A percentile compares a stretch with the other conserved stretches of the same genome.
phyloP scores from a whole-genome alignment of 768 basidiomycete species.

The Mycena capillaripes region DNA sequence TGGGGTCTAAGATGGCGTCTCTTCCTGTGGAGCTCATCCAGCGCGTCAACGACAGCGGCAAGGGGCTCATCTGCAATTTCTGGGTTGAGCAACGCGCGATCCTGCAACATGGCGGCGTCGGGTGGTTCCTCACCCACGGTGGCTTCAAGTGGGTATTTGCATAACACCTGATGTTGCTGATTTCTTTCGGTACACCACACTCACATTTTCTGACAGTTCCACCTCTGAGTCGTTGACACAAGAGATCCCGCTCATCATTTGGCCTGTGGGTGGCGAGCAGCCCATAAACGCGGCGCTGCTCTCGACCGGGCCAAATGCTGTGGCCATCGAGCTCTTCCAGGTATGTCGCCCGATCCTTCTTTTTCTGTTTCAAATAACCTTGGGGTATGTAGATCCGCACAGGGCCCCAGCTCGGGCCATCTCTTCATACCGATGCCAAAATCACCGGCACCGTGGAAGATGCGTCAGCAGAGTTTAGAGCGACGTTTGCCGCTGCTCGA shows the following conservation, averaged over 20 bases:
- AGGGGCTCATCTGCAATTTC: slow-evolving; percentile 16
- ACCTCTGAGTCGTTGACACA: slow-evolving; percentile 9
- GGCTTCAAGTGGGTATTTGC: slow-evolving; percentile 15
- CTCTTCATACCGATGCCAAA: background rate
- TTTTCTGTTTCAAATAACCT: background rate
- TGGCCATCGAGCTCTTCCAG: slow-evolving; percentile 27
- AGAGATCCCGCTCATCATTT: slow-evolving; percentile 27
- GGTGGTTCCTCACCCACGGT: too few species aligned
- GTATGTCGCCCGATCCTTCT: background rate
- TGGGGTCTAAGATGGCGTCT: background rate
- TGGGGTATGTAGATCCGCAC: slow-evolving; percentile 1
- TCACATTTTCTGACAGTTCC: background rate
- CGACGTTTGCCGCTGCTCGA: background rate
- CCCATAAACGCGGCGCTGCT: slow-evolving; percentile 17
- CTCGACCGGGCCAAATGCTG: slow-evolving; percentile 18
- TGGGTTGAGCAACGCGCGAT: slow-evolving; percentile 22
- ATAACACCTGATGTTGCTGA: too few species aligned
- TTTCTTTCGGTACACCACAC: background rate
- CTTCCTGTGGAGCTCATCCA: slow-evolving; percentile 13
- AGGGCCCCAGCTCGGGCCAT: slow-evolving; percentile 10
- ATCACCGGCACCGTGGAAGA: slow-evolving; percentile 21
- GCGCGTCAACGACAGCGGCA: slow-evolving; percentile 14
- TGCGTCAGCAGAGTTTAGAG: slow-evolving; percentile 18
- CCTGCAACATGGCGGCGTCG: too few species aligned
- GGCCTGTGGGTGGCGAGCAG: slow-evolving; percentile 22